Evolutionary conservation across 2,329 filamentous ascomycete species (phyloP), one percentile per base, ranked within the genome.

Genomic region (Diaporthe citrichinensis): DNA sequence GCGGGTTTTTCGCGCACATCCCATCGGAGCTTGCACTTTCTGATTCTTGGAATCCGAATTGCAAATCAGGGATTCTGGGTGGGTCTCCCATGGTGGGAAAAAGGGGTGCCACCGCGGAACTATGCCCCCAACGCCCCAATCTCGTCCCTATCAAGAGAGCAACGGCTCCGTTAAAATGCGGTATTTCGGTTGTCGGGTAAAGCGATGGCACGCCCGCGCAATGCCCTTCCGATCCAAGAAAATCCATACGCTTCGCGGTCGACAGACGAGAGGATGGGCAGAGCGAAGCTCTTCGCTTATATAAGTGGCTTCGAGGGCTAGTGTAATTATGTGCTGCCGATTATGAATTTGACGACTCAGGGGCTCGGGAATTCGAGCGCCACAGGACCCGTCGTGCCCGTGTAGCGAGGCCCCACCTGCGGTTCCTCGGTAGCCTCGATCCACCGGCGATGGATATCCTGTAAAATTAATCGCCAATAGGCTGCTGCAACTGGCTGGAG

Each of bases 31-130:
- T 46, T 61, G 71, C 57, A 36, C 49, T 53, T 28, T 41, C 39
- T 44, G 71, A 31, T 34, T 44, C n/a, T 51, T 55, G 51, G 46
- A 58, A 55, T 49, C 36, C 46, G 44, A 62, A 44, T 73, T 65
- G 58, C 58, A 53, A 73, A 65, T 55, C 58, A 65, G 25, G 46
- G 71, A 65, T 73, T 41, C 25, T 14, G 31, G 46, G 71, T 73
- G 71, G 71, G 58, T 55, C 71, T 55, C 71, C 36, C 58, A 41
- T 41, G 46, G 46, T 44, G 58, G 58, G 59, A 72, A 73, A 73
- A 72, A 31, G 71, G 71, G 71, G 58, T 49, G 58, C 58, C 36
- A 44, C 53, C 23, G 55, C 55, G 49, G 57, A 23, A 23, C 44
- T 49, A 53, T n/a, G 36, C 36, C 39, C 51, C 65, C 65, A 53